Evolutionary conservation across 768 basidiomycete species (phyloP), one percentile per base, ranked within the genome.

Genomic region (Serendipita vermifera): DNA sequence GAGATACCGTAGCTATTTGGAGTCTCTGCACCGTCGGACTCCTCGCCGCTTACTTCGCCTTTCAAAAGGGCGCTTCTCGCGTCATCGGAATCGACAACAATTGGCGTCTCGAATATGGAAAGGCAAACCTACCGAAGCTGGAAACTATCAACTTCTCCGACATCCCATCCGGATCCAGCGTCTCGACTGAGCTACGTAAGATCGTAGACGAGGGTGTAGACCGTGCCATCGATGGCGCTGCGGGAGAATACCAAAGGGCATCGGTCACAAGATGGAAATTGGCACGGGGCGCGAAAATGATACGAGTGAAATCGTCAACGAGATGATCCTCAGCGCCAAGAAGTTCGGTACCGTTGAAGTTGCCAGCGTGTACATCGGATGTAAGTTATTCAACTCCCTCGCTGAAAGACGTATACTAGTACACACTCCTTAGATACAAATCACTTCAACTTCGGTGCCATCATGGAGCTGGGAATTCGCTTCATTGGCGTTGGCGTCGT

Each of bases 391-490:
- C 20, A 14, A 5, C 20, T 26, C 33, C 40, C 14, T 14, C 32
- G 14, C 35, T 20, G 22, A 29, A 26, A 22, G 26, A 35, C 13
- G 11, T 7, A 36, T 31, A 7, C 40, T 9, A 15, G 38, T 29
- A 13, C 33, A 60, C 38, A 62, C n/a, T 72, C 77, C 4, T 82
- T 80, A 0, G 81, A 72, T 67, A 78, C 80, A 17, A 84, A 86
- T 65, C 76, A 75, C 22, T 74, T 83, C 65, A 83, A 82, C 63
- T 69, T 87, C 53, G 83, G 85, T 6, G 80, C 83, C 0, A 62
- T 87, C 31, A 87, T 87, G 84, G 83, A 87, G 71, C 82, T 82
- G 66, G 84, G 84, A 7, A 68, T 83, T 14, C 70, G 81, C 59
- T 71, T 85, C 54, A 82, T 84, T 61, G 83, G 82, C 51, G n/a